These are phyloP conservation scores for Parmelia sp. DNA, from an alignment of 495 filamentous ascomycete species.

Conservation along the genomic window DNA sequence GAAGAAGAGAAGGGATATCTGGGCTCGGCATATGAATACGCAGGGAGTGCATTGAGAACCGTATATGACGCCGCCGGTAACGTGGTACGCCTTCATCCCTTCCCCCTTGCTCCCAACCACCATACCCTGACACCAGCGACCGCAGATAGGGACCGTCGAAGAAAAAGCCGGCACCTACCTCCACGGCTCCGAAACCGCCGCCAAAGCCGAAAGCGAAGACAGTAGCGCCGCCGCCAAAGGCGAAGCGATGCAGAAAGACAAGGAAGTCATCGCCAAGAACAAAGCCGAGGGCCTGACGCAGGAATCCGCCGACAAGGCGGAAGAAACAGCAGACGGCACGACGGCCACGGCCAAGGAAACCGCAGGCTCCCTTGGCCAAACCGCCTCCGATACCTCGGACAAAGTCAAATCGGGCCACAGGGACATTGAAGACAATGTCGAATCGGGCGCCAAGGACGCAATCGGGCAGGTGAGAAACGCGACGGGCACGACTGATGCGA, in stretches of 20 bases:
- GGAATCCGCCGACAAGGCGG: constrained; percentile 2
- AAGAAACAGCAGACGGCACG: constrained; percentile 12
- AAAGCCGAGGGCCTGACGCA: constrained; percentile 9
- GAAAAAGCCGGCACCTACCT: constrained; percentile 21
- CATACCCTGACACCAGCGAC: not conserved
- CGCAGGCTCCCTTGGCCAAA: constrained; percentile 12
- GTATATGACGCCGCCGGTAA: constrained; percentile 24
- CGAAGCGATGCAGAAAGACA: constrained; percentile 12
- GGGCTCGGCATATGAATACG: constrained; percentile 17
- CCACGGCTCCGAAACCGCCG: constrained; percentile 5
- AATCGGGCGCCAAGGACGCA: constrained; percentile 19
- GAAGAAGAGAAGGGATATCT: constrained; percentile 24
- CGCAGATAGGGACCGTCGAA: constrained; percentile 21
- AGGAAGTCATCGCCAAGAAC: constrained; percentile 11
- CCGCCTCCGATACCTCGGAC: constrained; percentile 16
- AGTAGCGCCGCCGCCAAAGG: not conserved
- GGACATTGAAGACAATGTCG: constrained; percentile 16
- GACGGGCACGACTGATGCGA: constrained; percentile 22
- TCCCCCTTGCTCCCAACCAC: too few relatives aligned
- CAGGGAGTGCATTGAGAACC: constrained; percentile 14
- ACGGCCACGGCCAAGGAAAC: constrained; percentile 10
- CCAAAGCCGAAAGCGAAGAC: not conserved
- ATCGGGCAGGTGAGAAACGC: constrained; percentile 7
- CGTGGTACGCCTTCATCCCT: constrained; percentile 2
- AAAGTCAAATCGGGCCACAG: constrained; percentile 19